phyloP scores from a whole-genome alignment of 495 filamentous ascomycete genomes.

The Penicillium alfredii region DNA sequence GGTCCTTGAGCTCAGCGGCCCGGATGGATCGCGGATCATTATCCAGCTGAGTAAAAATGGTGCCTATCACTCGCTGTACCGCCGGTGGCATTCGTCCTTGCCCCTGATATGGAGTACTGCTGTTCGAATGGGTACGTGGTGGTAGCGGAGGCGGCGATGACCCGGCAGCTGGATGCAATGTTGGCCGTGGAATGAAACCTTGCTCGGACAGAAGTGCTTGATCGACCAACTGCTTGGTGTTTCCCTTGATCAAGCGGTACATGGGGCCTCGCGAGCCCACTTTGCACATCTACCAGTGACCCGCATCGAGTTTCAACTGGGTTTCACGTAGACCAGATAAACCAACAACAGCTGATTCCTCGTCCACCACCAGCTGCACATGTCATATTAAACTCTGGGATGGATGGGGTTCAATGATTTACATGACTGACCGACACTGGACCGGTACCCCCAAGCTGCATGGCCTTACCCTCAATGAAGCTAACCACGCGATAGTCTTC shows the following conservation, averaged over 20 bases:
- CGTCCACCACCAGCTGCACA: conserved; percentile 32
- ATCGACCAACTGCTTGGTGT: conserved; percentile 35
- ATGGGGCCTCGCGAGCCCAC: conserved; percentile 27
- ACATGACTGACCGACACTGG: conserved; percentile 33
- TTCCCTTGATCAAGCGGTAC: conserved; percentile 36
- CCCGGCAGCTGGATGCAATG: conserved; percentile 5
- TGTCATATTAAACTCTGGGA: conserved; percentile 12
- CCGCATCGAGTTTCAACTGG: conserved; percentile 36
- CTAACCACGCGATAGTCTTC: conserved; percentile 37
- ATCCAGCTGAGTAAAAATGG: conserved; percentile 18
- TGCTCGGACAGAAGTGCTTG: conserved; percentile 30
- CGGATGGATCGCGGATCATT: conserved; percentile 29
- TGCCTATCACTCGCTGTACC: conserved; percentile 13
- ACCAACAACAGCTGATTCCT: conserved; percentile 35
- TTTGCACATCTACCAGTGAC: conserved; percentile 39
- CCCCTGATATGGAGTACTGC: conserved; percentile 25
- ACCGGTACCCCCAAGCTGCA: conserved; percentile 27
- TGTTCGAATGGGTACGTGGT: conserved; percentile 31
- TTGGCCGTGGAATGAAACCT: conserved; percentile 29
- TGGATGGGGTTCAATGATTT: too few relatives aligned
- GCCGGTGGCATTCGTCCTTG: conserved; percentile 12
- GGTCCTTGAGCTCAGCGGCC: conserved; percentile 27
- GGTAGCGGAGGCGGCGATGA: conserved; percentile 23
- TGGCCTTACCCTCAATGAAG: conserved; percentile 40
- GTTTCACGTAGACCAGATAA: conserved; percentile 34